These are phyloP conservation scores for Wickerhamiella nectarea DNA, from an alignment of 805 yeast species.

Conservation along the genomic window DNA sequence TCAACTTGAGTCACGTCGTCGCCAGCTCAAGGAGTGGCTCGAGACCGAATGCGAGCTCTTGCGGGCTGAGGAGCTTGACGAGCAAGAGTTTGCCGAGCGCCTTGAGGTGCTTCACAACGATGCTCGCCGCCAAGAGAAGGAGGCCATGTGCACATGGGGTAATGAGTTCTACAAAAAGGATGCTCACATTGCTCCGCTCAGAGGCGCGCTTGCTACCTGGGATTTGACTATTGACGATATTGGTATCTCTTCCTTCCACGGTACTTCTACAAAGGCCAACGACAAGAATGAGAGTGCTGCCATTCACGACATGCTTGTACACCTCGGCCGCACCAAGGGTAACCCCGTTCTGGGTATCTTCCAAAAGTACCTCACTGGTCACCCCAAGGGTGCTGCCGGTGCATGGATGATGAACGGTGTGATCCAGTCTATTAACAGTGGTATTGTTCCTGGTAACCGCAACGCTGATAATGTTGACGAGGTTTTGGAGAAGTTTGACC, in stretches of 20 bases:
- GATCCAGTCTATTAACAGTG: conserved; percentile 78
- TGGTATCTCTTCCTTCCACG: conserved; percentile 97
- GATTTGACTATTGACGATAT: conserved; percentile 88
- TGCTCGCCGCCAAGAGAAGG: conserved; percentile 68
- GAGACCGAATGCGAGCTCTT: conserved; percentile 63
- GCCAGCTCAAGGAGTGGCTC: conserved; percentile 72
- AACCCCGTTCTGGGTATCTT: conserved; percentile 95
- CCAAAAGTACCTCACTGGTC: conserved; percentile 98
- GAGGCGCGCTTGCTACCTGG: conserved; percentile 93
- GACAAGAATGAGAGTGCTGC: conserved; percentile 96
- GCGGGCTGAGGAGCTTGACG: conserved; percentile 37
- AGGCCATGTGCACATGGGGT: conserved; percentile 90
- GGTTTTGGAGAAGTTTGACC: conserved; percentile 65
- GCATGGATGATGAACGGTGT: conserved; percentile 99
- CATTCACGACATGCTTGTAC: conserved; percentile 81
- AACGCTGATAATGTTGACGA: conserved; percentile 95
- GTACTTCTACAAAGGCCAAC: conserved; percentile 96
- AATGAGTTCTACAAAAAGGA: conserved; percentile 84
- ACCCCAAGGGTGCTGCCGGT: conserved; percentile 99
- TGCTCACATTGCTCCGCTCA: conserved; percentile 88
- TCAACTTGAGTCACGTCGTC: conserved; percentile 68
- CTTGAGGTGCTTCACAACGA: conserved; percentile 77
- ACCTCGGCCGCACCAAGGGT: conserved; percentile 93
- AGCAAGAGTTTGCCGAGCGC: conserved; percentile 57
- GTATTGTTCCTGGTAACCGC: conserved; percentile 96